A percentile compares a stretch with the other conserved stretches of the same genome.
phyloP scores from a whole-genome alignment of 164 flowering plant genomes.

The Vitis riparia region DNA sequence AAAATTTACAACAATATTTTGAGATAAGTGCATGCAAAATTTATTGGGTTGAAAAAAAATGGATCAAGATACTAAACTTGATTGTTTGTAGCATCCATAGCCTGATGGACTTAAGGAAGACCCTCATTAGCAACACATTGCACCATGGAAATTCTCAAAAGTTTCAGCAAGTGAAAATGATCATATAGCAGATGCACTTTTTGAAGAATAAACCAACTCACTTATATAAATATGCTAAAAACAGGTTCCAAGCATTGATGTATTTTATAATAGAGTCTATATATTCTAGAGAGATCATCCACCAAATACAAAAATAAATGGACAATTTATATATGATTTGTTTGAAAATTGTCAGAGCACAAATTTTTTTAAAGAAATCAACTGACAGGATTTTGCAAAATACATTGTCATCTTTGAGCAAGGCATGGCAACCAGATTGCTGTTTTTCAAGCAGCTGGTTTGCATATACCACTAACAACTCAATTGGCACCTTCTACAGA shows the following conservation, averaged over 20 bases:
- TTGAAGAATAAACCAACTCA: constrained; percentile 15
- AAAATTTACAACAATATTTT: too few relatives aligned
- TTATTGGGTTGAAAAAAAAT: too few relatives aligned
- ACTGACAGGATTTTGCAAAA: not conserved
- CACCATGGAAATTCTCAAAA: constrained; percentile 5
- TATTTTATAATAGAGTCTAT: constrained; percentile 58
- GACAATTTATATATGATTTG: too few relatives aligned
- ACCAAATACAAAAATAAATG: constrained; percentile 20
- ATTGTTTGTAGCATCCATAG: constrained; percentile 27
- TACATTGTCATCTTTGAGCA: constrained; percentile 76
- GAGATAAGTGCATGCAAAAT: too few relatives aligned
- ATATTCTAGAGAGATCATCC: constrained; percentile 79
- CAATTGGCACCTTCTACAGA: constrained; percentile 41
- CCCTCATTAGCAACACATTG: constrained; percentile 85
- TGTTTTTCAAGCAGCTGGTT: constrained; percentile 71
- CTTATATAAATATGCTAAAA: constrained; percentile 69
- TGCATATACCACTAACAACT: constrained; percentile 40
- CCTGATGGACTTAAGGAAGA: constrained; percentile 29
- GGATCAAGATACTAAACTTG: not conserved
- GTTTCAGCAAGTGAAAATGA: not conserved
- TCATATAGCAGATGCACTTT: not conserved
- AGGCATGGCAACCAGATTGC: constrained; percentile 66
- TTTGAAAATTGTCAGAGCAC: too few relatives aligned
- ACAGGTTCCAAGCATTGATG: constrained; percentile 67
- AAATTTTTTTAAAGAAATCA: too few relatives aligned